Percentiles rank a stretch among this genome's conserved stretches.
phyloP scores from a whole-genome alignment of 1,139 yeast genomes.

The Yamadazyma sp. region DNA sequence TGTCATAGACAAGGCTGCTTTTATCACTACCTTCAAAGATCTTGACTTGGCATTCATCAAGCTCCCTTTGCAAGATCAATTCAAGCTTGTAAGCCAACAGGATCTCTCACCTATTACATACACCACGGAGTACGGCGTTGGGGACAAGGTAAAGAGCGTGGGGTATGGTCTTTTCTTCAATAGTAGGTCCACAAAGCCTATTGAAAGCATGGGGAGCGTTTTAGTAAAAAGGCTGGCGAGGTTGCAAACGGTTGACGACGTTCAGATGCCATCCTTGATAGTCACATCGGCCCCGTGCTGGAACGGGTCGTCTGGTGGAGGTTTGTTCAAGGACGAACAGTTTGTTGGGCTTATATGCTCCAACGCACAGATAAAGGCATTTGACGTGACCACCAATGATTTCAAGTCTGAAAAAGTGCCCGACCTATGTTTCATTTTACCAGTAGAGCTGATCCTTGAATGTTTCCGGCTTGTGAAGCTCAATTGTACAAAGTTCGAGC shows the following conservation, averaged over 20 bases:
- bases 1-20: constrained; percentile 15
- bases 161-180: constrained; percentile 60
- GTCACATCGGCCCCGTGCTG: constrained; percentile 65
- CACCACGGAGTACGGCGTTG: constrained; percentile 19
- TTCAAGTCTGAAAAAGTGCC: constrained; percentile 27
- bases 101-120: constrained; percentile 9
- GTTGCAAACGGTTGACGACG: constrained; percentile 5
- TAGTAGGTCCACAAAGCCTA: constrained; percentile 29
- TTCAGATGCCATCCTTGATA: constrained; percentile 35
- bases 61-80: constrained; percentile 18
- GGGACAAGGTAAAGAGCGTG: constrained; percentile 43
- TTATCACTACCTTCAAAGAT: constrained; percentile 28
- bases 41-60: constrained; percentile 40
- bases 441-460: constrained; percentile 25
- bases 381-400: constrained; percentile 11
- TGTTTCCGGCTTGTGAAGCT: constrained; percentile 12
- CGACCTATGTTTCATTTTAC: constrained; percentile 29
- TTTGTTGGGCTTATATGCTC: constrained; percentile 63
- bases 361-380: constrained; percentile 46
- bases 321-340: constrained; percentile 38
- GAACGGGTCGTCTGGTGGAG: constrained; percentile 82
- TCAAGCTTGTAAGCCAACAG: constrained; percentile 6
- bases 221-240: constrained; percentile 3
- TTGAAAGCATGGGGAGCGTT: constrained; percentile 47
- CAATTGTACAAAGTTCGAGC: constrained; percentile 8